Evolutionary conservation across 805 yeast genomes (phyloP).

Genomic region (Yarrowia keelungensis): DNA sequence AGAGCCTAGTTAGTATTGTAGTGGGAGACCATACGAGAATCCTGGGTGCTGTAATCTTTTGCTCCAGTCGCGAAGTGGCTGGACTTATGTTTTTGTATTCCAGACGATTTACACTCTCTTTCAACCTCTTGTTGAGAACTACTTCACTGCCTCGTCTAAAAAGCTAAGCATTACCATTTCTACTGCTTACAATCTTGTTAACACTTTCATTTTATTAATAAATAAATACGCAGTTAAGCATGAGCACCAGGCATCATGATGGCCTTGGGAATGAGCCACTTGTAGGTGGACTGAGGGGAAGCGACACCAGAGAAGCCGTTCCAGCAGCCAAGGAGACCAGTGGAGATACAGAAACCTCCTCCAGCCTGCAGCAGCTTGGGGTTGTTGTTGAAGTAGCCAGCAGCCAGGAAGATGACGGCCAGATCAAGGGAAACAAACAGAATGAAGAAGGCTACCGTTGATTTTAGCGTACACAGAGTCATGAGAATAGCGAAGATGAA

Average conservation of each 20-base stretch:
- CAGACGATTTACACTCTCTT: no score
- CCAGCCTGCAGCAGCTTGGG: slow-evolving; percentile 58
- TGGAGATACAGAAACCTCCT: slow-evolving; percentile 64
- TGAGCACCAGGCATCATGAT: slow-evolving; percentile 38
- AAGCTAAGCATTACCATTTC: no score
- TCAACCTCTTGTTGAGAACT: no score
- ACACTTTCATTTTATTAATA: not conserved
- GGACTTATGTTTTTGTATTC: not conserved
- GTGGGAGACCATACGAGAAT: slow-evolving; percentile 34
- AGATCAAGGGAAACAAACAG: slow-evolving; percentile 58
- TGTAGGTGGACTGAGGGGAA: slow-evolving; percentile 55
- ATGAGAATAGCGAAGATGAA: slow-evolving; percentile 63
- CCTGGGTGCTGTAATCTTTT: slow-evolving; percentile 24
- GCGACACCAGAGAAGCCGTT: slow-evolving; percentile 70
- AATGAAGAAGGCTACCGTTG: slow-evolving; percentile 67
- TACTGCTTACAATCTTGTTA: no score
- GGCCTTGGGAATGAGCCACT: slow-evolving; percentile 31
- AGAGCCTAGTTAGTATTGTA: slow-evolving; percentile 33
- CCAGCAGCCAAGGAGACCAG: slow-evolving; percentile 64
- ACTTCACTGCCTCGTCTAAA: no score
- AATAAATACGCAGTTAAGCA: not conserved
- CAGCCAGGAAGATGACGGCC: slow-evolving; percentile 54
- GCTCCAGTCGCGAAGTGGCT: not conserved
- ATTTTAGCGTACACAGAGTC: slow-evolving; percentile 61
- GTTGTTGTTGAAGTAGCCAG: slow-evolving; percentile 58